Conservation (phyloP, 169 alveolate genomes). For the Perkinsus marinus region DNA sequence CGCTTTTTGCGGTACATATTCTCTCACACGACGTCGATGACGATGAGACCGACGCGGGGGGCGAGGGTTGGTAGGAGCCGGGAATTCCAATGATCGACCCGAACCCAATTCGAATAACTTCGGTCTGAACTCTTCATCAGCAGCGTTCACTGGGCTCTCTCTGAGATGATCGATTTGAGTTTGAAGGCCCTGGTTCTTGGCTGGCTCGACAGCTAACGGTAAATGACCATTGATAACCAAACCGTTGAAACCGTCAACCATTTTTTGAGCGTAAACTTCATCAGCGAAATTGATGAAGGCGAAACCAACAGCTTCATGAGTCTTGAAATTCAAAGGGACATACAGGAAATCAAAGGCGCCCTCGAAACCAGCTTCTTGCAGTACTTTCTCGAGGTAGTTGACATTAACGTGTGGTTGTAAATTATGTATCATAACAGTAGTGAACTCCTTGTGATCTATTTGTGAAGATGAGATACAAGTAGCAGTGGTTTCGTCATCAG, state of each 20-base stretch:
- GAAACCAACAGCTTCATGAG: neutral
- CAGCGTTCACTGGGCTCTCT: neutral
- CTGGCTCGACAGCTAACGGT: neutral
- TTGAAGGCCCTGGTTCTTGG: neutral
- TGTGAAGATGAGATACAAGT: neutral
- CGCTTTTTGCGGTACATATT: neutral
- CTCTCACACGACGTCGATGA: neutral
- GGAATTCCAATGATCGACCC: neutral
- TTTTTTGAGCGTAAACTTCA: neutral
- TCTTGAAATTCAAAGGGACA: neutral
- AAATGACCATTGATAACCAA: neutral
- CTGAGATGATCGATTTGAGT: neutral
- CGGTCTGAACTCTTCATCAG: neutral
- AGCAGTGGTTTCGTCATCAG: neutral
- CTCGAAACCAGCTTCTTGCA: neutral
- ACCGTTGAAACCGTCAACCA: neutral
- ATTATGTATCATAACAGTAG: neutral
- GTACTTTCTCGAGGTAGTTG: neutral
- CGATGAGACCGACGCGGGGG: neutral
- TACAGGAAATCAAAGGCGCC: neutral
- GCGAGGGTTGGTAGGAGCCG: neutral
- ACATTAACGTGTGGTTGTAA: neutral
- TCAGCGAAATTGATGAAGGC: neutral
- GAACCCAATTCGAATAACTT: neutral
- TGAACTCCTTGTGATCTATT: neutral